Conservation (phyloP, 2,329 filamentous ascomycete species). For the Massarina eburnea region DNA sequence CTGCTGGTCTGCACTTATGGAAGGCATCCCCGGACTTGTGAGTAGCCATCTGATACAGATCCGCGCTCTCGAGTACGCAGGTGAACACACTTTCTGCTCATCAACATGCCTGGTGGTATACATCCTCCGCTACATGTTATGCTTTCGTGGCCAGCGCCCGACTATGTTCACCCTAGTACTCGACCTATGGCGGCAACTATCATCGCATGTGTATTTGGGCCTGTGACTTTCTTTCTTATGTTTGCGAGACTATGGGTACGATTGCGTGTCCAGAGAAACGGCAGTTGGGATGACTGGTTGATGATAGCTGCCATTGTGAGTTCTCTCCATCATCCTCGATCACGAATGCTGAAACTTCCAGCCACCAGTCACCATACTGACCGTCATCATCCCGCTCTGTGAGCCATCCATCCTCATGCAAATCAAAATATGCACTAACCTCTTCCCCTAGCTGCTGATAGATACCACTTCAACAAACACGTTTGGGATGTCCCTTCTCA, state of each 20-base stretch:
- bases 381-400: constrained; percentile 25
- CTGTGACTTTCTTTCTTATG: constrained; percentile 24
- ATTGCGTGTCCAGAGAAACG: constrained; percentile 24
- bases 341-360: constrained; percentile 11
- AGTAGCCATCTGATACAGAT: not conserved
- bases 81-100: not conserved
- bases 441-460: constrained; percentile 11
- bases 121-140: constrained; percentile 28
- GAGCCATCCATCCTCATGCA: not conserved
- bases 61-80: not conserved
- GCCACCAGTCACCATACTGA: constrained; percentile 21
- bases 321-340: not conserved
- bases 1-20: not conserved
- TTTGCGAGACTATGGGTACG: constrained; percentile 33
- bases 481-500: constrained; percentile 29
- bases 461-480: constrained; percentile 26
- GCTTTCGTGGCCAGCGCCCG: constrained; percentile 26
- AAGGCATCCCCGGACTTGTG: not conserved
- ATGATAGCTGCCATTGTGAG: constrained; percentile 28
- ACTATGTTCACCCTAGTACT: constrained; percentile 24
- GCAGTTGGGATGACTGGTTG: constrained; percentile 35
- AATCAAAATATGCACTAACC: constrained; percentile 10
- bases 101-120: constrained; percentile 32
- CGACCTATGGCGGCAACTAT: constrained; percentile 21
- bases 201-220: constrained; percentile 23